Percentiles rank a stretch among this genome's conserved stretches.
These are phyloP conservation scores for Pyrenopolyporus hunteri DNA, from an alignment of 495 filamentous ascomycete species.

Conservation along the genomic window DNA sequence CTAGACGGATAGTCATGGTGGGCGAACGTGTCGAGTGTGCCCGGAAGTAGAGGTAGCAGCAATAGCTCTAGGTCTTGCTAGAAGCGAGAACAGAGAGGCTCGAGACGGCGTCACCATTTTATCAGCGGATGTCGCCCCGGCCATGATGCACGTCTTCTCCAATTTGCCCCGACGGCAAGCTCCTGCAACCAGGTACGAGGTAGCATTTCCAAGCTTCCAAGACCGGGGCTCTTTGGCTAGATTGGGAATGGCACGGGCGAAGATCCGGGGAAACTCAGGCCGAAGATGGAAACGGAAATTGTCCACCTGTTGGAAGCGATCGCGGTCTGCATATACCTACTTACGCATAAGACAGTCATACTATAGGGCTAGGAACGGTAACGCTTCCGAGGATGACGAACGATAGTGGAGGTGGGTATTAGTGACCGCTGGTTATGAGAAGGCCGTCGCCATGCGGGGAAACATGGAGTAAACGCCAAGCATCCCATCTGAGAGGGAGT, in stretches of 20 bases:
- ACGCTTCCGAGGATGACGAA: not conserved
- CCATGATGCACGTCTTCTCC: not conserved
- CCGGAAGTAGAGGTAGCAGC: not conserved
- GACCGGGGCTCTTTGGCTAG: not conserved
- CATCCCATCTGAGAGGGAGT: too few species aligned
- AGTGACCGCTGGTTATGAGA: too few species aligned
- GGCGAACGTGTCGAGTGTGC: not conserved
- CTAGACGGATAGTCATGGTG: constrained; percentile 21
- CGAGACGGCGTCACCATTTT: constrained; percentile 11
- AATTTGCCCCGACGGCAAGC: constrained; percentile 5
- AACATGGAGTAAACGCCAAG: not conserved
- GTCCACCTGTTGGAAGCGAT: constrained; percentile 34
- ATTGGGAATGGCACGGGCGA: constrained; percentile 27
- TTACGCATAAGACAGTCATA: not conserved
- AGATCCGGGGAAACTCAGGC: constrained; percentile 38
- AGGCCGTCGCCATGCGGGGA: not conserved
- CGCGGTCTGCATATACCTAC: not conserved
- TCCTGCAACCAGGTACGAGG: constrained; percentile 27
- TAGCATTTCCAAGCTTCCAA: constrained; percentile 26
- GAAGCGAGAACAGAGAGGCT: not conserved
- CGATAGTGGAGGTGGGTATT: not conserved
- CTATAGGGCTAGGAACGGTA: not conserved
- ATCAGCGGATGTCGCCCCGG: constrained; percentile 20
- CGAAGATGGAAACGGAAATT: constrained; percentile 24
- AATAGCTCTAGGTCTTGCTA: not conserved